phyloP scores from a whole-genome alignment of 768 basidiomycete species.

The Kwoniella sp. region DNA sequence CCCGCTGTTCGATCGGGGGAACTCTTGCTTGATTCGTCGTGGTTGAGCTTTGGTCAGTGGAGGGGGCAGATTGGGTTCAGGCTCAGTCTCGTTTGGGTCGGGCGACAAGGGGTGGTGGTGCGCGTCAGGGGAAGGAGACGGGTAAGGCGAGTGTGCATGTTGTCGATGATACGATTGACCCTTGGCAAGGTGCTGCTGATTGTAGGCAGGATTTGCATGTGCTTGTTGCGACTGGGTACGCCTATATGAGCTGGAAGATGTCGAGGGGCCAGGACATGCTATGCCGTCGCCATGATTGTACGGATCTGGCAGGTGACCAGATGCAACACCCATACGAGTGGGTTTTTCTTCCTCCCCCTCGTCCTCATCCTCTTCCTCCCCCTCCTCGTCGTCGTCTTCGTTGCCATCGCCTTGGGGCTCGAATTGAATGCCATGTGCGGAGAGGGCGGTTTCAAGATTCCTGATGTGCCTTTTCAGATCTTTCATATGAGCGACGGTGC shows the following conservation, averaged over 20 bases:
- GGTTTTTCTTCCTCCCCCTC: neutral
- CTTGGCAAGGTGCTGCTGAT: conserved; percentile 8
- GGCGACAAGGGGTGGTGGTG: conserved; percentile 4
- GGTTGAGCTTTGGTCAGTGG: conserved; percentile 21
- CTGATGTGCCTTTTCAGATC: conserved; percentile 66
- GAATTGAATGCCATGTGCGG: conserved; percentile 4
- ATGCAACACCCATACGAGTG: neutral
- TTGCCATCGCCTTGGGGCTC: neutral
- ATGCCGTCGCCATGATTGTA: neutral
- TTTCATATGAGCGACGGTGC: conserved; percentile 77
- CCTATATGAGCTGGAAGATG: neutral
- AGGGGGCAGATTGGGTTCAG: conserved; percentile 34
- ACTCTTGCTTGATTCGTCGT: neutral
- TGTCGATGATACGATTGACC: neutral
- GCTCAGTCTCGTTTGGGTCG: conserved; percentile 43
- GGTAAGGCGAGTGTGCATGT: conserved; percentile 17
- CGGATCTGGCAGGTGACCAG: neutral
- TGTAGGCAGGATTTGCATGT: neutral
- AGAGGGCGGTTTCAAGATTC: conserved; percentile 56
- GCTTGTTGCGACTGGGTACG: neutral
- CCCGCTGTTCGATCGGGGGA: conserved; percentile 1
- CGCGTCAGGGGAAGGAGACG: conserved; percentile 17
- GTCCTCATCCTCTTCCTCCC: neutral
- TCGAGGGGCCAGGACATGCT: neutral
- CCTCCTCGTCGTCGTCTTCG: neutral